Base-by-base conservation (phyloP, 495 filamentous ascomycete genomes). In the Penicillium argentinense region DNA sequence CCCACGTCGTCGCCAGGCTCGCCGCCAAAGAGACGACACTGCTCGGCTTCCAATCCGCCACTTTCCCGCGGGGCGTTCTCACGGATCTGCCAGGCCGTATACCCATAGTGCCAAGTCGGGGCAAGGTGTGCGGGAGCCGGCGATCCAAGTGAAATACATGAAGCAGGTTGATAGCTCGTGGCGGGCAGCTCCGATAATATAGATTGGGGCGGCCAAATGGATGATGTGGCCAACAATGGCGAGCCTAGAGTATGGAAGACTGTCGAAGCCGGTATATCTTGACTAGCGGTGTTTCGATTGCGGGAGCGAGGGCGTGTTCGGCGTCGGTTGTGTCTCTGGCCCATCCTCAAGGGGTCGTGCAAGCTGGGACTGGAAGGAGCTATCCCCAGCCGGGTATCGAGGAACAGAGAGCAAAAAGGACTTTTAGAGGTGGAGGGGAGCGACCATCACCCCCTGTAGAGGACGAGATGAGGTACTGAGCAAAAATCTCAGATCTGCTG, bases 251-350 rank as follows among this genome's bases (percentile, higher is more conserved):
- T 6, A 14, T 47, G 36, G 42, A 13, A 39, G 32, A 49, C 4
- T 21, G 29, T 26, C 1, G 34, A 23, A 9, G 33, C n/a, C 28
- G 48, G 6, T 17, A 36, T 21, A n/a, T 24, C 44, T 49, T 49
- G 39, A 39, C 30, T 36, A 17, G 29, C 11, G 28, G 14, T 50
- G 46, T 51, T 59, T 56, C 53, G 54, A 41, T 66, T 66, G 43
- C 62, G 62, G 49, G 68, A 72, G 49, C 69, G 67, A 54, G 66
- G 65, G 44, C 71, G 67, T 51, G 69, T 73, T 26, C 71, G 68
- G 44, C 71, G 71, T 69, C 71, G 59, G 45, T 76, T 76, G 47
- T 76, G 71, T 42, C 70, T 64, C 54, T 74, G 73, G 56, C 71
- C 71, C 73, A 76, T 74, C 47, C 64, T 69, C 44, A 37, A 18